These are phyloP conservation scores for Malassezia equina DNA, from an alignment of 1,284 basidiomycete genomes.

Conservation along the genomic window DNA sequence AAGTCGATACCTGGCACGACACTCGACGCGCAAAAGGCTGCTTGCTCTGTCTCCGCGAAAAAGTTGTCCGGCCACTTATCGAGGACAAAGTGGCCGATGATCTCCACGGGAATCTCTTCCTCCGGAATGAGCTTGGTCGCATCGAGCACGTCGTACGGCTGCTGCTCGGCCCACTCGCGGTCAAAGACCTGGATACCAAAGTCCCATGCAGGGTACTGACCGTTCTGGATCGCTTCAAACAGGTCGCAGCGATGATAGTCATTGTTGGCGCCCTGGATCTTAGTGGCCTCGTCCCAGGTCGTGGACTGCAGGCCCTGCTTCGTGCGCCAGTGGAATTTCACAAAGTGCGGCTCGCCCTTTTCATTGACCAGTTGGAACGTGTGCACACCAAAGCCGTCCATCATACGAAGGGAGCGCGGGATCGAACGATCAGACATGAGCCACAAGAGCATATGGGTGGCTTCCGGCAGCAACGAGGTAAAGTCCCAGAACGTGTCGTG, in stretches of 20 bases:
- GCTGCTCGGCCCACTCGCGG: not conserved
- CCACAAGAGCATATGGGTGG: slow-evolving; percentile 18
- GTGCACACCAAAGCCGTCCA: slow-evolving; percentile 68
- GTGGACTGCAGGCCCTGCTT: slow-evolving; percentile 52
- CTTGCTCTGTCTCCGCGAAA: slow-evolving; percentile 51
- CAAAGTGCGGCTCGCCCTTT: slow-evolving; percentile 68
- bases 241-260: slow-evolving; percentile 49
- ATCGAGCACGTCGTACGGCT: slow-evolving; percentile 62
- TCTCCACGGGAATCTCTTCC: slow-evolving; percentile 66
- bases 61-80: slow-evolving; percentile 70
- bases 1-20: slow-evolving; percentile 75
- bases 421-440: slow-evolving; percentile 65
- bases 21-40: slow-evolving; percentile 76
- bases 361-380: slow-evolving; percentile 79
- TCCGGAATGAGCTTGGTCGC: slow-evolving; percentile 57
- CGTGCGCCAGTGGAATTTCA: slow-evolving; percentile 65
- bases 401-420: slow-evolving; percentile 59
- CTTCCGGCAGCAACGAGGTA: slow-evolving; percentile 33
- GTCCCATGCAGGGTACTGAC: slow-evolving; percentile 40
- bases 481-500: slow-evolving; percentile 63
- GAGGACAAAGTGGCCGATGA: slow-evolving; percentile 72
- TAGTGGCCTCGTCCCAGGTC: slow-evolving; percentile 45
- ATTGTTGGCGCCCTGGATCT: slow-evolving; percentile 48
- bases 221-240: slow-evolving; percentile 35
- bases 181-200: slow-evolving; percentile 19